phyloP scores from a whole-genome alignment of 306 rosid genomes.

The Psophocarpus tetragonolobus region DNA sequence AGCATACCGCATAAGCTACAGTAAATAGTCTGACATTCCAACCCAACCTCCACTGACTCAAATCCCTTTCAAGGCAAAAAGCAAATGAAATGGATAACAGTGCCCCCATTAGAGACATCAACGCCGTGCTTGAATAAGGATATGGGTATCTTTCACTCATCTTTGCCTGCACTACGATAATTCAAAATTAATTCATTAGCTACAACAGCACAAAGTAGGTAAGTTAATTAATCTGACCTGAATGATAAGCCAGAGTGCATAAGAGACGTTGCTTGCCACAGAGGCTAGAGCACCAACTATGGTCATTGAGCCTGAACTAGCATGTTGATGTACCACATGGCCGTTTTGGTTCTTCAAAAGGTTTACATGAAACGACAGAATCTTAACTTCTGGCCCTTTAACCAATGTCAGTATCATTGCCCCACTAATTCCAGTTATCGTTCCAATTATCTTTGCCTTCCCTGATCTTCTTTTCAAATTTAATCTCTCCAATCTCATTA shows the following conservation, averaged over 20 bases:
- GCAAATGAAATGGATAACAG: slow-evolving; percentile 13
- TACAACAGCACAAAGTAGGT: neutral
- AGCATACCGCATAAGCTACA: slow-evolving; percentile 34
- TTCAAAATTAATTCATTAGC: neutral
- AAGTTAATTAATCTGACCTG: slow-evolving; percentile 36
- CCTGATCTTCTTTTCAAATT: slow-evolving; percentile 34
- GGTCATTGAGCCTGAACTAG: neutral
- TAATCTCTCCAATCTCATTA: slow-evolving; percentile 37
- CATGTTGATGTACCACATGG: neutral
- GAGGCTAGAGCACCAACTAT: slow-evolving; percentile 29
- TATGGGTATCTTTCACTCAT: slow-evolving; percentile 45
- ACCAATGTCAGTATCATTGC: slow-evolving; percentile 48
- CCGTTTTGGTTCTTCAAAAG: slow-evolving; percentile 17
- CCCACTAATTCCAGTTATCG: slow-evolving; percentile 45
- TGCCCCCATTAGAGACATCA: slow-evolving; percentile 36
- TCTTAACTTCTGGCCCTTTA: slow-evolving; percentile 37
- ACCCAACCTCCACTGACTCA: slow-evolving; percentile 38
- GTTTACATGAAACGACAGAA: slow-evolving; percentile 34
- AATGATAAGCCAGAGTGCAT: slow-evolving; percentile 45
- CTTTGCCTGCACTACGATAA: slow-evolving; percentile 33
- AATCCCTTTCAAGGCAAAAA: slow-evolving; percentile 31
- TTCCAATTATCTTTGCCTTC: slow-evolving; percentile 47
- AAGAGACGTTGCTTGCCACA: slow-evolving; percentile 34
- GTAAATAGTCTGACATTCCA: slow-evolving; percentile 38
- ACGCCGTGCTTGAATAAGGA: slow-evolving; percentile 43